Evolutionary conservation across 176 grass and related monocot genomes (phyloP).

Genomic region (Zea mays): Zm-B73-REFERENCE-NAM-5.0 NC_050099.1:40870501-40871000

Average conservation of each 20-base stretch:
- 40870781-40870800: conserved; percentile 32
- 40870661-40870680: too few species aligned
- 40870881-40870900: conserved; percentile 16
- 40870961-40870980: conserved; percentile 29
- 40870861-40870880: background rate
- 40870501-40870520: conserved; percentile 20
- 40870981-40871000: conserved; percentile 54
- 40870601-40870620: background rate
- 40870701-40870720: background rate
- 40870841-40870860: background rate
- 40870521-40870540: conserved; percentile 31
- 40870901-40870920: background rate
- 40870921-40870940: conserved; percentile 38
- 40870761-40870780: background rate
- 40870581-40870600: background rate
- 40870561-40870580: background rate
- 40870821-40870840: background rate
- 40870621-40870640: background rate
- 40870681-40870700: too few species aligned
- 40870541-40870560: too few species aligned
- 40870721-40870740: background rate
- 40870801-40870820: conserved; percentile 3
- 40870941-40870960: conserved; percentile 38
- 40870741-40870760: background rate
- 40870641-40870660: background rate